phyloP scores from a whole-genome alignment of 768 basidiomycete genomes.

The Termitomyces sp. region DNA sequence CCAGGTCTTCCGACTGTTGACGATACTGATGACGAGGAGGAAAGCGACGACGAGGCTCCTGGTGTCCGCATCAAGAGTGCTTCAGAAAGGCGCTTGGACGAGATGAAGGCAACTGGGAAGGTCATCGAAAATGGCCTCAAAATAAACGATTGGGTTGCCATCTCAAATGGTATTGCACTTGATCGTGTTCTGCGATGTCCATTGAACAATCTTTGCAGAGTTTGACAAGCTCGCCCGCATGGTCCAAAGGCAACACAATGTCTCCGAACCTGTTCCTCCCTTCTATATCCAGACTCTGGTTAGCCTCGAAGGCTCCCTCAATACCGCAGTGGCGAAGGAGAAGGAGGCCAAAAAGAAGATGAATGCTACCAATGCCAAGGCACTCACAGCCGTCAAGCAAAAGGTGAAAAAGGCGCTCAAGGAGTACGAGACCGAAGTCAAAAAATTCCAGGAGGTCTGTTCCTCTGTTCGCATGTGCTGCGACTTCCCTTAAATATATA shows the following conservation, averaged over 20 bases:
- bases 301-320: conserved; percentile 75
- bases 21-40: conserved; percentile 36
- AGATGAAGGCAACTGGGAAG: conserved; percentile 92
- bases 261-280: conserved; percentile 82
- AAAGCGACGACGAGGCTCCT: conserved; percentile 62
- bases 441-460: conserved; percentile 74
- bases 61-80: conserved; percentile 82
- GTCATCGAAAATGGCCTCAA: conserved; percentile 91
- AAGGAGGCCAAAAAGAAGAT: conserved; percentile 96
- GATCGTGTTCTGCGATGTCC: not conserved
- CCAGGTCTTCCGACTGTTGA: conserved; percentile 33
- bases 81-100: conserved; percentile 86
- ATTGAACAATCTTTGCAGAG: conserved; percentile 44
- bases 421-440: conserved; percentile 82
- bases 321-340: conserved; percentile 73
- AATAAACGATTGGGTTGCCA: conserved; percentile 96
- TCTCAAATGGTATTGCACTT: conserved; percentile 65
- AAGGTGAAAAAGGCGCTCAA: conserved; percentile 90
- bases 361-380: conserved; percentile 91
- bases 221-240: conserved; percentile 94
- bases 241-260: conserved; percentile 82
- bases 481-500: not conserved
- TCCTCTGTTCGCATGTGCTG: not conserved
- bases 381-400: conserved; percentile 97
- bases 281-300: conserved; percentile 77